Conservation (phyloP, 352 stramenopile genomes). For the Elongisporangium anandrum region DNA sequence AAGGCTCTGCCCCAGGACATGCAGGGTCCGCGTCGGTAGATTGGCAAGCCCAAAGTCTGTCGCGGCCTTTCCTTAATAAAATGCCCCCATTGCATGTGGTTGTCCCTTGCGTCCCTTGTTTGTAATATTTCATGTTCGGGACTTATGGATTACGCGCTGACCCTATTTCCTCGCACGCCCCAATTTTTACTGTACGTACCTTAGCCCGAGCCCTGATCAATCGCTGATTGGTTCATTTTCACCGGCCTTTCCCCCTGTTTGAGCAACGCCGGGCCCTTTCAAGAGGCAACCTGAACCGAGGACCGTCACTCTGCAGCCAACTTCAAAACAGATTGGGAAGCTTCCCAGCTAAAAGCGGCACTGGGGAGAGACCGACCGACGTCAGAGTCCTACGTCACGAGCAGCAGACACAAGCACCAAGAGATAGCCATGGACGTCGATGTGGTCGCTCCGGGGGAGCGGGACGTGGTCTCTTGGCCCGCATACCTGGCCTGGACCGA, state of each 20-base stretch:
- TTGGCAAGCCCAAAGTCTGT: not conserved
- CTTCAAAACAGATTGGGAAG: not conserved
- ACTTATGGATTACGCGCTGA: not conserved
- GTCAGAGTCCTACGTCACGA: not conserved
- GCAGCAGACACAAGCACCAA: not conserved
- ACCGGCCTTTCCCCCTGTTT: not conserved
- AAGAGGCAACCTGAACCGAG: not conserved
- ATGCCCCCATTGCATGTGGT: not conserved
- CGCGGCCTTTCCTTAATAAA: not conserved
- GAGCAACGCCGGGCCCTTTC: not conserved
- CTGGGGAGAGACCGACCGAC: not conserved
- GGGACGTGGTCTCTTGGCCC: constrained; percentile 22
- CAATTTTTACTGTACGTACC: not conserved
- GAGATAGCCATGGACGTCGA: not conserved
- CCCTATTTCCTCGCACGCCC: no score
- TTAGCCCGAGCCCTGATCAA: not conserved
- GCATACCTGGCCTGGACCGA: constrained; percentile 67
- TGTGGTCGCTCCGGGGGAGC: constrained; percentile 6
- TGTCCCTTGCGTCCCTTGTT: not conserved
- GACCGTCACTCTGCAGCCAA: not conserved
- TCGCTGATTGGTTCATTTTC: not conserved
- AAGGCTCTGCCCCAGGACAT: constrained; percentile 87
- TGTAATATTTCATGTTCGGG: not conserved
- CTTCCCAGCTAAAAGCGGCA: not conserved
- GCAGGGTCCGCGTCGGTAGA: not conserved